phyloP scores from a whole-genome alignment of 805 yeast genomes.

The Candida rishiriensis region DNA sequence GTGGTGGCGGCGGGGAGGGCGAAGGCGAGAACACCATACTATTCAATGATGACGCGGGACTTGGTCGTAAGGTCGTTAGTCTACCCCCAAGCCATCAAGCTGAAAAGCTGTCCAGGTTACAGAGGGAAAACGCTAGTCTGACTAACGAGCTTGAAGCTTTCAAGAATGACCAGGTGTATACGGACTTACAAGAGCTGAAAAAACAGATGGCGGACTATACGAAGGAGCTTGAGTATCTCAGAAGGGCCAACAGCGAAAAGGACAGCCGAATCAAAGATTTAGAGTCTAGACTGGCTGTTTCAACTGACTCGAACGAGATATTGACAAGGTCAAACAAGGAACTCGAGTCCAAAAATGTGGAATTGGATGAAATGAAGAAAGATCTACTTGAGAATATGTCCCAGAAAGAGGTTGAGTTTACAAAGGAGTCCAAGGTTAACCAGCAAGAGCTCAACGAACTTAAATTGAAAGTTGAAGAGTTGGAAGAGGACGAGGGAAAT shows the following conservation, averaged over 20 bases:
- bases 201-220: slow-evolving; percentile 14
- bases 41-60: slow-evolving; percentile 14
- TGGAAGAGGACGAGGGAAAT: slow-evolving; percentile 44
- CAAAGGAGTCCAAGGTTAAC: slow-evolving; percentile 45
- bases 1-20: no score
- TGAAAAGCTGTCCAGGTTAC: slow-evolving; percentile 20
- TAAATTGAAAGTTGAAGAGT: slow-evolving; percentile 39
- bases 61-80: slow-evolving; percentile 21
- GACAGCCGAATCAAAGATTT: slow-evolving; percentile 9
- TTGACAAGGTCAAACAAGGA: slow-evolving; percentile 9
- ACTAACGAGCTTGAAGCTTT: slow-evolving; percentile 10
- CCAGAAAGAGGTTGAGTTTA: slow-evolving; percentile 55
- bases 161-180: slow-evolving; percentile 9
- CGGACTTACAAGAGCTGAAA: slow-evolving; percentile 11
- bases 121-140: slow-evolving; percentile 20
- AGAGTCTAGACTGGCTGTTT: slow-evolving; percentile 7
- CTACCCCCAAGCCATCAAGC: slow-evolving; percentile 28
- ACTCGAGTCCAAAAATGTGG: slow-evolving; percentile 12
- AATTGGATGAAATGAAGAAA: slow-evolving; percentile 43
- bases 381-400: slow-evolving; percentile 68
- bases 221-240: slow-evolving; percentile 13
- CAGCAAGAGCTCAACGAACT: slow-evolving; percentile 48
- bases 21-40: slow-evolving; percentile 14
- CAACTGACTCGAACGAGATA: slow-evolving; percentile 6
- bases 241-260: slow-evolving; percentile 11